A percentile compares a stretch with the other conserved stretches of the same genome.
phyloP scores from a whole-genome alignment of 805 yeast genomes.

The Candida sakaeoensis region DNA sequence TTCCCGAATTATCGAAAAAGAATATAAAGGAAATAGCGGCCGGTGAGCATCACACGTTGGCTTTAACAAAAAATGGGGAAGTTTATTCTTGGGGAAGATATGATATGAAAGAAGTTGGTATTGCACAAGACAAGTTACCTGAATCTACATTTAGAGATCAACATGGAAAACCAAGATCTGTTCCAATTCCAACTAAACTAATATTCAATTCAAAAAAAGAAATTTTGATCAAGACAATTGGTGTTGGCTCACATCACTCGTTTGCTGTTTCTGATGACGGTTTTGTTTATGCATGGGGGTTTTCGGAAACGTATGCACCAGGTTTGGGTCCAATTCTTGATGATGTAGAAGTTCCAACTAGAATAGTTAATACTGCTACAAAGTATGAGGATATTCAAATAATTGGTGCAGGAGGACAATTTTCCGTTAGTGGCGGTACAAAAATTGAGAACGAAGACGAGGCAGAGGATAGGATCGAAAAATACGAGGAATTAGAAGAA shows the following conservation, averaged over 20 bases:
- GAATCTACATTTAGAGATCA: constrained; percentile 70
- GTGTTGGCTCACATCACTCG: constrained; percentile 91
- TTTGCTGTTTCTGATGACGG: constrained; percentile 85
- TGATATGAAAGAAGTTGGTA: constrained; percentile 92
- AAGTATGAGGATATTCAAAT: constrained; percentile 64
- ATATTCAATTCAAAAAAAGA: constrained; percentile 30
- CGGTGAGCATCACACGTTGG: constrained; percentile 92
- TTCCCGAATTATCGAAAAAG: constrained; percentile 59
- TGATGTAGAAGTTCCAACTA: constrained; percentile 83
- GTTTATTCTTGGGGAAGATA: constrained; percentile 85
- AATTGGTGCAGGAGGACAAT: constrained; percentile 96
- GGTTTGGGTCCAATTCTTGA: constrained; percentile 92
- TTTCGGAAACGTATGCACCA: constrained; percentile 93
- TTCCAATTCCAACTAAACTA: constrained; percentile 79
- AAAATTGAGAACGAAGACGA: constrained; percentile 51
- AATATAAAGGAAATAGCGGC: constrained; percentile 65
- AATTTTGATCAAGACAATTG: constrained; percentile 42
- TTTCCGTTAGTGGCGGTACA: constrained; percentile 82
- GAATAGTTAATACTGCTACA: constrained; percentile 92
- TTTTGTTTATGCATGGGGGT: constrained; percentile 92
- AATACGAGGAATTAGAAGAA: constrained; percentile 50
- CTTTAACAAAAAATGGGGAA: constrained; percentile 68
- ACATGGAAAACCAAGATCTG: constrained; percentile 75
- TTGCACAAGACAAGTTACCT: constrained; percentile 63
- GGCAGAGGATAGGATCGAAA: constrained; percentile 47